These are phyloP conservation scores for Spizellomyces sp. DNA, from an alignment of 192 early-diverging fungal genomes.

Conservation along the genomic window DNA sequence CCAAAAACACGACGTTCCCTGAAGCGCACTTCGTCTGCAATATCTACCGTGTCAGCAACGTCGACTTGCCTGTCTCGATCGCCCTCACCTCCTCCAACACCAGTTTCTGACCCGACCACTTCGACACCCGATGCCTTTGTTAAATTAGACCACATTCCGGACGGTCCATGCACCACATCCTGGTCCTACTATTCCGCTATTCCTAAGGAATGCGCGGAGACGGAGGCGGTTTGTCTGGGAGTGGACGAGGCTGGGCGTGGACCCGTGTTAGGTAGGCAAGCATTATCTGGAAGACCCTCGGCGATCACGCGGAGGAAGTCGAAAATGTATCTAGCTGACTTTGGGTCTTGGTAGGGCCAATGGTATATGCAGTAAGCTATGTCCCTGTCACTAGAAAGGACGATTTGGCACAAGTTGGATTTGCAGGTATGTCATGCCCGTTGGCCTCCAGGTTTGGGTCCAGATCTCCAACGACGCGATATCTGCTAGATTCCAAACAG, in stretches of 20 bases:
- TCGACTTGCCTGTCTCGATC: too few relatives aligned
- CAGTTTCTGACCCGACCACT: too few relatives aligned
- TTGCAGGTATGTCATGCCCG: constrained; percentile 63
- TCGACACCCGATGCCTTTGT: background rate
- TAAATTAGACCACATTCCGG: constrained; percentile 21
- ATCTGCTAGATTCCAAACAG: constrained; percentile 85
- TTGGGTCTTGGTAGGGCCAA: constrained; percentile 64
- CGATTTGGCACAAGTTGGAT: constrained; percentile 71
- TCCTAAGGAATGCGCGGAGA: constrained; percentile 7
- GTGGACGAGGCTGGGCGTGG: constrained; percentile 98
- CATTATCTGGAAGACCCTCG: background rate
- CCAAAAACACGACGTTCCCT: too few relatives aligned
- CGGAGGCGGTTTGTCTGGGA: constrained; percentile 57
- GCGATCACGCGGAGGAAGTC: background rate
- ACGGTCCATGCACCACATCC: constrained; percentile 23
- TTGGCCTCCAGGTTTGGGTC: background rate
- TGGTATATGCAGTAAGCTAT: constrained; percentile 96
- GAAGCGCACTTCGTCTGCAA: too few relatives aligned
- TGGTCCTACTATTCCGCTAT: constrained; percentile 27
- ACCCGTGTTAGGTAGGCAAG: constrained; percentile 75
- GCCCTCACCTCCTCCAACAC: too few relatives aligned
- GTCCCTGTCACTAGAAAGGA: constrained; percentile 66
- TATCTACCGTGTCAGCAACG: too few relatives aligned
- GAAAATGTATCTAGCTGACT: background rate
- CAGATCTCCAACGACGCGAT: background rate